Evolutionary conservation across 768 basidiomycete species (phyloP), one percentile per base, ranked within the genome.

Genomic region (Leccinum ochraceum): DNA sequence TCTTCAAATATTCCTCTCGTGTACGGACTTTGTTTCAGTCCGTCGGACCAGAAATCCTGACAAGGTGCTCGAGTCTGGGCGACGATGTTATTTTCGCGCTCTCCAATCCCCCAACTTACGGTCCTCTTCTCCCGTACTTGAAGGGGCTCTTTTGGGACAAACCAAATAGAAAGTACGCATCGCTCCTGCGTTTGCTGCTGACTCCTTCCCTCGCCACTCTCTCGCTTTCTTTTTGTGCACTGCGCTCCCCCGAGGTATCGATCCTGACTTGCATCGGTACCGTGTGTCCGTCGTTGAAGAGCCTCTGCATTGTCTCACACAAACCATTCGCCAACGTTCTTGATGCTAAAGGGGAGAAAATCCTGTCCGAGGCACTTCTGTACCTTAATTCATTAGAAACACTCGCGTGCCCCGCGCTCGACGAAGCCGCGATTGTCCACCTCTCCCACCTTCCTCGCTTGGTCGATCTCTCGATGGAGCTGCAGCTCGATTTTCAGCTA

Each of bases 1-100:
- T 74, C 53, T 72, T 59, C 16, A 63, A 26, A 53, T 73, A 74
- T 60, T 67, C 71, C 13, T 57, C 56, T 37, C 65, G 72, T 22
- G 36, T 73, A 48, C 71, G 62, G 36, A 10, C 9, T 28, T 20
- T 72, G 37, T 30, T 14, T 9, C n/a, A 54, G n/a, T 52, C 57
- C 3, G 6, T 61, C 7, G 57, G 39, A 20, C 24, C 58, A 2
- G 42, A 58, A 34, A 0, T 52, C 10, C 1, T 50, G 14, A 46
- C 39, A 17, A 24, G 37, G 20, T 59, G 56, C 61, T 54, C 48
- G 17, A 42, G 4, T 48, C 55, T 70, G 30, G 54, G 57, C n/a
- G 67, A 64, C 54, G 65, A 70, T 3, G 63, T 71, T 32, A 60
- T 72, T 30, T 64, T 69, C 59, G 63, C 70, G 0, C 67, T 71